Evolutionary conservation across 148 eudicot species (phyloP).

Genomic region (Amaranthus cruentus): DNA sequence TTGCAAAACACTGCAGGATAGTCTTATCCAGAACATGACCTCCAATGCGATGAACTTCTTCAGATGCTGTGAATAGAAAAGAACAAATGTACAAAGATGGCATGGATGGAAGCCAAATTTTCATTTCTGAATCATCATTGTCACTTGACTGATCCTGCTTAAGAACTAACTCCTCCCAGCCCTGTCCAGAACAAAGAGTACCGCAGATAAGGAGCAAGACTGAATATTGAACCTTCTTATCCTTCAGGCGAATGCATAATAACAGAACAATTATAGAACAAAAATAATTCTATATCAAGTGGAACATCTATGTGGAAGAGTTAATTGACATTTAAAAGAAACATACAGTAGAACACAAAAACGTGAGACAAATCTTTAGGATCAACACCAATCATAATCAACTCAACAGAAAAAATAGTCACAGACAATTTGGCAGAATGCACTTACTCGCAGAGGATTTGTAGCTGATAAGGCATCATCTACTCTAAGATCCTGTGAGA

Average conservation of each 20-base stretch:
- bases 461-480: slow-evolving; percentile 75
- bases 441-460: slow-evolving; percentile 69
- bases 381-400: not conserved
- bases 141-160: slow-evolving; percentile 78
- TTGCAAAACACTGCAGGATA: slow-evolving; percentile 70
- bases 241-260: not conserved
- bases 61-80: slow-evolving; percentile 81
- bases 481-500: slow-evolving; percentile 46
- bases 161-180: slow-evolving; percentile 93
- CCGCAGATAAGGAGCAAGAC: not conserved
- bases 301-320: not conserved
- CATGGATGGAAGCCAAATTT: slow-evolving; percentile 82
- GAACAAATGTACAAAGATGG: slow-evolving; percentile 85
- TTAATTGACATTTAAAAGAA: not conserved
- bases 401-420: not conserved
- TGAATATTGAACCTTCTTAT: not conserved
- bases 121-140: slow-evolving; percentile 67
- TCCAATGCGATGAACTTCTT: slow-evolving; percentile 89
- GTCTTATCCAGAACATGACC: slow-evolving; percentile 90
- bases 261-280: not conserved
- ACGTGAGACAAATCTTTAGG: not conserved
- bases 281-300: not conserved
- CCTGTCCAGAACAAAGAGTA: slow-evolving; percentile 39
- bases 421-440: not conserved
- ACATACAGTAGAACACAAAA: not conserved